These are phyloP conservation scores for Colletotrichum viniferum DNA, from an alignment of 2,329 filamentous ascomycete genomes.

Conservation along the genomic window DNA sequence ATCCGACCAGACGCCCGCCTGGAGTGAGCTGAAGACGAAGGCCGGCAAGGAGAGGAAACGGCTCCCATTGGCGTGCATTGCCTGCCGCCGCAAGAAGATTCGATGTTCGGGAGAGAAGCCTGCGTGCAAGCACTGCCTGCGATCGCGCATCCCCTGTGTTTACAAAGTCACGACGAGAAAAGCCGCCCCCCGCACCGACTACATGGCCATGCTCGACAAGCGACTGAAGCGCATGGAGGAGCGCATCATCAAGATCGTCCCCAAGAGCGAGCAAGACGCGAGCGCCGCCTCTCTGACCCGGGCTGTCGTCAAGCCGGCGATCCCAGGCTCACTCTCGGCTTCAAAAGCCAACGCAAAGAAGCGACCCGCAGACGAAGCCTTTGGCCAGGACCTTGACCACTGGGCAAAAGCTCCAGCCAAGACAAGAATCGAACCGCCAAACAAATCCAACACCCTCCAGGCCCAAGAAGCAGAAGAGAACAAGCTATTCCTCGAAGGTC, in stretches of 20 bases:
- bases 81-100: constrained; percentile 96
- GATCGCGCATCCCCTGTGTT: constrained; percentile 92
- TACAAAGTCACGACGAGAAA: constrained; percentile 97
- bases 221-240: constrained; percentile 97
- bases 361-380: constrained; percentile 84
- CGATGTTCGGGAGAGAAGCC: constrained; percentile 97
- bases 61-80: constrained; percentile 91
- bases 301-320: constrained; percentile 82
- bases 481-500: constrained; percentile 80
- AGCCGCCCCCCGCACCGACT: constrained; percentile 91
- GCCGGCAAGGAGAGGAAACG: constrained; percentile 96
- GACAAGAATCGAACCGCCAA: constrained; percentile 49
- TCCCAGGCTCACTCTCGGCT: constrained; percentile 57
- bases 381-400: constrained; percentile 78
- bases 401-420: constrained; percentile 72
- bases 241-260: constrained; percentile 92
- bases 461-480: constrained; percentile 74
- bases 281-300: constrained; percentile 70
- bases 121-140: constrained; percentile 92
- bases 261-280: constrained; percentile 79
- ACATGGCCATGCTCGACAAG: constrained; percentile 99
- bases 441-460: constrained; percentile 57
- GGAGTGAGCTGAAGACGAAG: constrained; percentile 87
- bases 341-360: constrained; percentile 73
- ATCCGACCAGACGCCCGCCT: constrained; percentile 64